Evolutionary conservation across 768 basidiomycete genomes (phyloP).

Genomic region (Botryobasidium botryosum): DNA sequence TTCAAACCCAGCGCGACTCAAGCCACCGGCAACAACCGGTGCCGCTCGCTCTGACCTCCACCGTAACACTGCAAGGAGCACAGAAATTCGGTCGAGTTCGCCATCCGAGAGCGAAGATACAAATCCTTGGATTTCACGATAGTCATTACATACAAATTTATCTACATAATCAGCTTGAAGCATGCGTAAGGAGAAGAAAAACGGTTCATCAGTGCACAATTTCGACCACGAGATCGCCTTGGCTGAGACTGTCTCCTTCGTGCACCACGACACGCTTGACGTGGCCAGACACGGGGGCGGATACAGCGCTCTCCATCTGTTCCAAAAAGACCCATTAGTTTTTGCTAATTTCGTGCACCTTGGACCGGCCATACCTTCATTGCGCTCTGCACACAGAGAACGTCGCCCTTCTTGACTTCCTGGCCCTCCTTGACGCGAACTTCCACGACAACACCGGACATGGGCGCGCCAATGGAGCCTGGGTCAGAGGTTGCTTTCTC

Average conservation of each 20-base stretch:
- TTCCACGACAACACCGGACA: constrained; percentile 97
- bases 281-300: constrained; percentile 91
- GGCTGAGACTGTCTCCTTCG: constrained; percentile 89
- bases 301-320: constrained; percentile 99
- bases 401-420: constrained; percentile 96
- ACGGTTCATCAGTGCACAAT: constrained; percentile 58
- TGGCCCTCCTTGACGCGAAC: constrained; percentile 96
- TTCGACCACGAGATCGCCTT: constrained; percentile 82
- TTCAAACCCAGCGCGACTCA: too few species aligned
- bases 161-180: too few species aligned
- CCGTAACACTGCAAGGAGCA: too few species aligned
- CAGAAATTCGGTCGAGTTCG: too few species aligned
- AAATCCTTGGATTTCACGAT: too few species aligned
- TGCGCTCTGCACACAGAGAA: constrained; percentile 84
- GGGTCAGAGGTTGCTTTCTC: constrained; percentile 91
- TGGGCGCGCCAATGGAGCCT: constrained; percentile 92
- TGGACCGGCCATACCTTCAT: constrained; percentile 58
- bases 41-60: too few species aligned
- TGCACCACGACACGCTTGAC: constrained; percentile 84
- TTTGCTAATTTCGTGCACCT: too few species aligned
- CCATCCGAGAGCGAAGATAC: too few species aligned
- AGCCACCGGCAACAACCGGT: too few species aligned
- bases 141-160: too few species aligned
- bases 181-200: not conserved
- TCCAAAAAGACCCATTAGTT: too few species aligned